Evolutionary conservation across 768 basidiomycete genomes (phyloP).

Genomic region (Trametes cubensis): DNA sequence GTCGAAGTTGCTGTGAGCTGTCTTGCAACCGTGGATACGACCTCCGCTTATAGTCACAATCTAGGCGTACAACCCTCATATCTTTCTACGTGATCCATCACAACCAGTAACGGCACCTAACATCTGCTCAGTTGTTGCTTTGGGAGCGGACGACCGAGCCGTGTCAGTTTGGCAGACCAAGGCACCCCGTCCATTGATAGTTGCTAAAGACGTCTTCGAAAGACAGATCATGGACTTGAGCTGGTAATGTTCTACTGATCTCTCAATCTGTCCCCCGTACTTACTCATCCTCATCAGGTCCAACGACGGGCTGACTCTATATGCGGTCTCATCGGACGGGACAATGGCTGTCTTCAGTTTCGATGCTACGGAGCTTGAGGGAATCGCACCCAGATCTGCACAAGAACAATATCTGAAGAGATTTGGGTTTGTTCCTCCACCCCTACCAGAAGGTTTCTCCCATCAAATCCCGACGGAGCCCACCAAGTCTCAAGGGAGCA

Average conservation of each 20-base stretch:
- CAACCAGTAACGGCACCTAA: constrained; percentile 74
- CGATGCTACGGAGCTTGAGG: constrained; percentile 76
- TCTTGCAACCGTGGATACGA: not conserved
- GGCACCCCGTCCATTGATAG: constrained; percentile 85
- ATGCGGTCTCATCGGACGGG: constrained; percentile 95
- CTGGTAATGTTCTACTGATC: constrained; percentile 56
- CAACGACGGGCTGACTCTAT: constrained; percentile 87
- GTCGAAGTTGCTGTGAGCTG: constrained; percentile 87
- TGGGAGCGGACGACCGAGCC: constrained; percentile 91
- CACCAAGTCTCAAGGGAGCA: constrained; percentile 7
- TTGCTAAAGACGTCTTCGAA: constrained; percentile 92
- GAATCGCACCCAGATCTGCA: constrained; percentile 71
- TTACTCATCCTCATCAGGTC: constrained; percentile 63
- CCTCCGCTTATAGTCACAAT: constrained; percentile 11
- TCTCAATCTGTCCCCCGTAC: constrained; percentile 10
- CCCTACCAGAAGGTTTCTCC: constrained; percentile 72
- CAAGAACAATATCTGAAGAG: constrained; percentile 82
- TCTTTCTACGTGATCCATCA: constrained; percentile 80
- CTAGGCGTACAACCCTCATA: constrained; percentile 90
- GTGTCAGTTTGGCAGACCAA: constrained; percentile 98
- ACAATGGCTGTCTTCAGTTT: constrained; percentile 90
- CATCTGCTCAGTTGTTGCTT: constrained; percentile 88
- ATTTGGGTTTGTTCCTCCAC: constrained; percentile 72
- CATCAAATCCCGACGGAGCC: constrained; percentile 38
- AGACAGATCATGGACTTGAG: constrained; percentile 93